These are phyloP conservation scores for Malassezia caprae DNA, from an alignment of 1,284 basidiomycete genomes.

Conservation along the genomic window DNA sequence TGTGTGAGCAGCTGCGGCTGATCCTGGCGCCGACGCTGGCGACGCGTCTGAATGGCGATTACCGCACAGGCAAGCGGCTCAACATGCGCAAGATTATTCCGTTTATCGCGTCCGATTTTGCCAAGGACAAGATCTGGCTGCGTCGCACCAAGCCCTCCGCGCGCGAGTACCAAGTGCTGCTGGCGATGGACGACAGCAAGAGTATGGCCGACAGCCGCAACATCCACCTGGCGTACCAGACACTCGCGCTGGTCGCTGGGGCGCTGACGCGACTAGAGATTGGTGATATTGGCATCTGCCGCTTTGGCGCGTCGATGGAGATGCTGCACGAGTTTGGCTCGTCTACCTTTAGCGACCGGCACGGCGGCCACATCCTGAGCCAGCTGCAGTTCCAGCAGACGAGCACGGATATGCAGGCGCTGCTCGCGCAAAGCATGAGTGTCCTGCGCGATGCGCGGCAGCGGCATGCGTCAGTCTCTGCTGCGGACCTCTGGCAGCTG, in stretches of 20 bases:
- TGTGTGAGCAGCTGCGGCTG: constrained; percentile 77
- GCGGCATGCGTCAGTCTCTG: constrained; percentile 52
- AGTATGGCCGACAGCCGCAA: constrained; percentile 93
- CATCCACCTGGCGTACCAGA: constrained; percentile 86
- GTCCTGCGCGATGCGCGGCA: constrained; percentile 61
- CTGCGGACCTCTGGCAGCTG: constrained; percentile 85
- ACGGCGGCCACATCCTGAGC: constrained; percentile 64
- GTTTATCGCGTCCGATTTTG: constrained; percentile 97
- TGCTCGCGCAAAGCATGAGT: constrained; percentile 72
- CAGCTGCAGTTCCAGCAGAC: constrained; percentile 83
- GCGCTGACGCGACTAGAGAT: constrained; percentile 86
- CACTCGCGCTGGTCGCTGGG: constrained; percentile 79
- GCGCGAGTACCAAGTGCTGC: constrained; percentile 88
- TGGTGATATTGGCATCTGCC: constrained; percentile 81
- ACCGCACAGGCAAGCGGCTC: constrained; percentile 90
- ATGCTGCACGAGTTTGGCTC: constrained; percentile 68
- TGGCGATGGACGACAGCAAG: constrained; percentile 88
- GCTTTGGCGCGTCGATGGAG: constrained; percentile 79
- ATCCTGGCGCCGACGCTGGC: constrained; percentile 91
- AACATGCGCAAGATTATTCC: constrained; percentile 99
- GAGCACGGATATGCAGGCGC: constrained; percentile 74
- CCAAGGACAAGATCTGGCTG: constrained; percentile 99
- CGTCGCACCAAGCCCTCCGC: constrained; percentile 84
- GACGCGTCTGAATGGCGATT: constrained; percentile 90
- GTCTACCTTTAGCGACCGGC: constrained; percentile 27